Evolutionary conservation across 768 basidiomycete species (phyloP).

Genomic region (Galerina sulciceps): DNA sequence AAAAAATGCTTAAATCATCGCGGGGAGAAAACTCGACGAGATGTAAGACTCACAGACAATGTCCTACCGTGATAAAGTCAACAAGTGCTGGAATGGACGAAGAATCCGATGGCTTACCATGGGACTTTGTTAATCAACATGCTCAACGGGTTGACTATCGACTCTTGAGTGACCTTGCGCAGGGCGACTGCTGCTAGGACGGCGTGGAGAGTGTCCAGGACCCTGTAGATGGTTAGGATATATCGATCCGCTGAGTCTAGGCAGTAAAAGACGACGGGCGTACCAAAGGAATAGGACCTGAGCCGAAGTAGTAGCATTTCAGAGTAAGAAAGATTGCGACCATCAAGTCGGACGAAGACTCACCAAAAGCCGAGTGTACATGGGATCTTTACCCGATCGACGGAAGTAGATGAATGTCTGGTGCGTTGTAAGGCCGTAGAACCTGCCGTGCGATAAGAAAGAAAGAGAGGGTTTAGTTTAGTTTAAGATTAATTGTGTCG

Average conservation of each 20-base stretch:
- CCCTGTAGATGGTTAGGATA: neutral
- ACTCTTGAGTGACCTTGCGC: neutral
- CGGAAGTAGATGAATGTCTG: slow-evolving; percentile 5
- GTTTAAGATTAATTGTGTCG: neutral
- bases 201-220: neutral
- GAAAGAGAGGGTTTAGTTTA: too few relatives aligned
- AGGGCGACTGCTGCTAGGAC: neutral
- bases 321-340: neutral
- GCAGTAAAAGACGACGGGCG: neutral
- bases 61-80: neutral
- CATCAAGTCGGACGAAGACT: neutral
- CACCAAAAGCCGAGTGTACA: neutral
- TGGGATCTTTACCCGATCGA: neutral
- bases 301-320: neutral
- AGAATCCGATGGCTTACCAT: neutral
- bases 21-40: neutral
- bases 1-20: neutral
- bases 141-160: neutral
- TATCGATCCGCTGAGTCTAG: neutral
- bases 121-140: neutral
- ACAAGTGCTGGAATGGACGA: neutral
- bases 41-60: neutral
- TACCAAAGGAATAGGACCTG: slow-evolving; percentile 5
- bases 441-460: neutral
- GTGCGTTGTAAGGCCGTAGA: slow-evolving; percentile 4